Percentiles rank a stretch among this genome's conserved stretches.
Conservation (phyloP, 495 filamentous ascomycete genomes). For the Aspergillus campestris region DNA sequence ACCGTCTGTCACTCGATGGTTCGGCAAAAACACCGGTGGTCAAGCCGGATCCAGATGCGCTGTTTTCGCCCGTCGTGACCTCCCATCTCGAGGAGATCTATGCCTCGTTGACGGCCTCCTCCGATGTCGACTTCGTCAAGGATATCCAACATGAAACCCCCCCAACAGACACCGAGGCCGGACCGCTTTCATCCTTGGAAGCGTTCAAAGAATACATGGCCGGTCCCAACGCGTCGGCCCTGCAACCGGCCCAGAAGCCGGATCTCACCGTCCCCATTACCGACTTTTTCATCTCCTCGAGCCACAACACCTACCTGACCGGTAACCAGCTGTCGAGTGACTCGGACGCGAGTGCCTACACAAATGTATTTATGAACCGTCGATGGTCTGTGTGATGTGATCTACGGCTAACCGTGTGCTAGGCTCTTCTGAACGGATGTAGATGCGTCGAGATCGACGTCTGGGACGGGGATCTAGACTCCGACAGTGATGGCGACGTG, state of each 20-base stretch:
- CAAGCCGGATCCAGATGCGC: constrained; percentile 5
- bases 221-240: constrained; percentile 39
- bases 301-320: constrained; percentile 91
- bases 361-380: constrained; percentile 44
- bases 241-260: constrained; percentile 23
- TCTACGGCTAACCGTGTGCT: background rate
- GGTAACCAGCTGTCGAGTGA: constrained; percentile 87
- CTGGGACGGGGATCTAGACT: constrained; percentile 67
- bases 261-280: constrained; percentile 62
- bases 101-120: constrained; percentile 11
- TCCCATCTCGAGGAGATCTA: constrained; percentile 28
- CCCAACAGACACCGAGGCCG: background rate
- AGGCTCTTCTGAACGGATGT: constrained; percentile 71
- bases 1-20: background rate
- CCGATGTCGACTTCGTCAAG: constrained; percentile 13
- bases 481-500: constrained; percentile 21
- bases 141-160: constrained; percentile 20
- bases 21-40: background rate
- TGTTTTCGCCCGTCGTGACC: constrained; percentile 22
- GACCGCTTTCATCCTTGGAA: constrained; percentile 30
- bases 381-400: constrained; percentile 1
- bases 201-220: constrained; percentile 55
- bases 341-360: constrained; percentile 74
- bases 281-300: constrained; percentile 85
- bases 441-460: constrained; percentile 94